Evolutionary conservation across 257 asterid species (phyloP).

Genomic region (Eustoma russellianum): DNA sequence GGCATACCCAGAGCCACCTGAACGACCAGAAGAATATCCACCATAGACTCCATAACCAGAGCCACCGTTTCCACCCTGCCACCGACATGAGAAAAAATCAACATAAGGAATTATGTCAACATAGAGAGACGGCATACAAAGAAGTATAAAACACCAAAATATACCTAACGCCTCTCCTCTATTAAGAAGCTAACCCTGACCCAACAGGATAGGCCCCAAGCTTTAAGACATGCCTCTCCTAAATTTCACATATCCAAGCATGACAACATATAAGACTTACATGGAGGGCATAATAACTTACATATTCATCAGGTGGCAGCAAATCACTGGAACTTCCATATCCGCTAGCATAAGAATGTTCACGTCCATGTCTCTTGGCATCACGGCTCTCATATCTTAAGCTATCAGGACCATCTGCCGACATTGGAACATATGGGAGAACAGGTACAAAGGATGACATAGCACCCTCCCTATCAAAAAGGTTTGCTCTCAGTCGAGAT

Average conservation of each 20-base stretch:
- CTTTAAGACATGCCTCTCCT: too few relatives aligned
- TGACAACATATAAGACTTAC: conserved; percentile 22
- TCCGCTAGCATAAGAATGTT: conserved; percentile 61
- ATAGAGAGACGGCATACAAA: not conserved
- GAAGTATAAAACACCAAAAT: not conserved
- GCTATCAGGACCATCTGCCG: conserved; percentile 54
- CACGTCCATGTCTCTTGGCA: conserved; percentile 60
- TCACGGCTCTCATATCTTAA: conserved; percentile 65
- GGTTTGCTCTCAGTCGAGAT: conserved; percentile 86
- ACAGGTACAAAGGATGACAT: conserved; percentile 63
- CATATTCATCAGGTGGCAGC: conserved; percentile 57
- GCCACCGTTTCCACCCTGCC: conserved; percentile 28
- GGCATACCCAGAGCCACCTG: conserved; percentile 68
- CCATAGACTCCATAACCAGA: conserved; percentile 81
- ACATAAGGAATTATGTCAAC: conserved; percentile 4
- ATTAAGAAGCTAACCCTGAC: too few relatives aligned
- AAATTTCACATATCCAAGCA: not conserved
- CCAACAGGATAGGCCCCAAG: not conserved
- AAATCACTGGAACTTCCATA: conserved; percentile 51
- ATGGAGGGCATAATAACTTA: conserved; percentile 50
- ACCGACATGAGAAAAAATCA: not conserved
- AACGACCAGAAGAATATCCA: conserved; percentile 65
- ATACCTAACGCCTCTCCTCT: too few relatives aligned
- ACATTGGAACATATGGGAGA: conserved; percentile 71
- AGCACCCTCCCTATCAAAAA: conserved; percentile 85